Evolutionary conservation across 202 grass and related monocot genomes (phyloP).

Genomic region (Panicum hallii): DNA sequence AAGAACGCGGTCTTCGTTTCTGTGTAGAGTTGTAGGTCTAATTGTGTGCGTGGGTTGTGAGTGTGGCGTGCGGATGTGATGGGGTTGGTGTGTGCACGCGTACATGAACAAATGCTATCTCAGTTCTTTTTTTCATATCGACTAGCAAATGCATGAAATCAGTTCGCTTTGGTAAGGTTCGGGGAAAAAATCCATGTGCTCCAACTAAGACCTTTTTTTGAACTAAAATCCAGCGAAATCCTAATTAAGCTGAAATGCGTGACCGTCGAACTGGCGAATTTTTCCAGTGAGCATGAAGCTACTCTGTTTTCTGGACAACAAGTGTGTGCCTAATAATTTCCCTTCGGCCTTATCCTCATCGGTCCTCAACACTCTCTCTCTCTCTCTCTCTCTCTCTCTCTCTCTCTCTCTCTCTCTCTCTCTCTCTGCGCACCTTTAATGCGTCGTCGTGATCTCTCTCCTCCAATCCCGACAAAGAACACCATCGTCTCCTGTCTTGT

Average conservation of each 20-base stretch:
- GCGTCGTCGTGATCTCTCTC: conserved; percentile 56
- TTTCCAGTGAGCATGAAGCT: neutral
- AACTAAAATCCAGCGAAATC: no score
- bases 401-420: neutral
- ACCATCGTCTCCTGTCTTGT: conserved; percentile 60
- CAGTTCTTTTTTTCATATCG: no score
- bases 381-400: neutral
- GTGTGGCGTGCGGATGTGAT: no score
- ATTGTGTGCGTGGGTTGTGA: no score
- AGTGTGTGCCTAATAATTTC: conserved; percentile 42
- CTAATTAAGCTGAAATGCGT: neutral
- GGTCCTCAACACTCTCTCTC: neutral
- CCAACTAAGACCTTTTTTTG: no score
- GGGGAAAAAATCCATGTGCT: no score
- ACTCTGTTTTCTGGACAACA: conserved; percentile 1
- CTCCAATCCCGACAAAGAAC: conserved; percentile 67
- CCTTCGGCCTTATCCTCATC: conserved; percentile 40
- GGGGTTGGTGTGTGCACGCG: no score
- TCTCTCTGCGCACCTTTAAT: conserved; percentile 42
- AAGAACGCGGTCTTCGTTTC: no score
- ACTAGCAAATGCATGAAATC: no score
- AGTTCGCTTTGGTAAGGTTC: no score
- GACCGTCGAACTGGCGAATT: neutral
- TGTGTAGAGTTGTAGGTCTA: no score
- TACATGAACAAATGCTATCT: no score